phyloP scores from a whole-genome alignment of 2,329 filamentous ascomycete species.

The Pseudocercospora vitis region DNA sequence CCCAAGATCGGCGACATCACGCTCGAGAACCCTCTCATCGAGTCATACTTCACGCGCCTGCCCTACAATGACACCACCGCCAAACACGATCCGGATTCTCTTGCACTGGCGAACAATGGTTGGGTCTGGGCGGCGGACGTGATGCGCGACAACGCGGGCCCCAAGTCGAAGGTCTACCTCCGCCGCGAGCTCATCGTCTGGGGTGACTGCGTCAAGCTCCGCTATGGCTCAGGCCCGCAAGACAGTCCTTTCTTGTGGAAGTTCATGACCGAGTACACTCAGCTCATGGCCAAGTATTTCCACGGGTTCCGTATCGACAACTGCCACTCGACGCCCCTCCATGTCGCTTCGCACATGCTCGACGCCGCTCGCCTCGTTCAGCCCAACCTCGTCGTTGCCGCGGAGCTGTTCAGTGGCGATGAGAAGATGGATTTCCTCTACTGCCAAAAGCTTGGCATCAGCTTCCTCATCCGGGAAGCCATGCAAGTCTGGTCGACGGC shows the following conservation, averaged over 20 bases:
- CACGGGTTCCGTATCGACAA: slow-evolving; percentile 96
- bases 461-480: slow-evolving; percentile 88
- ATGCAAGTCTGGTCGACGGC: slow-evolving; percentile 98
- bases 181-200: slow-evolving; percentile 94
- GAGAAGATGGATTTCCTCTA: slow-evolving; percentile 97
- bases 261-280: slow-evolving; percentile 90
- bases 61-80: slow-evolving; percentile 75
- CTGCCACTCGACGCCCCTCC: slow-evolving; percentile 91
- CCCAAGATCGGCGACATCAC: slow-evolving; percentile 82
- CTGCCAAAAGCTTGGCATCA: slow-evolving; percentile 87
- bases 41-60: slow-evolving; percentile 91
- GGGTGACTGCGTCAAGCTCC: slow-evolving; percentile 96
- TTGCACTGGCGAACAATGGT: slow-evolving; percentile 90
- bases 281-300: slow-evolving; percentile 91
- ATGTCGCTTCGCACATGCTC: slow-evolving; percentile 90
- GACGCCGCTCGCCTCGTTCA: slow-evolving; percentile 88
- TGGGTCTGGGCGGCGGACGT: slow-evolving; percentile 99
- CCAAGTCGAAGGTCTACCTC: slow-evolving; percentile 88
- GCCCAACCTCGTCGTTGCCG: slow-evolving; percentile 86
- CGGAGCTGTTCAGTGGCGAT: slow-evolving; percentile 92
- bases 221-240: slow-evolving; percentile 75
- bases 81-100: slow-evolving; percentile 71
- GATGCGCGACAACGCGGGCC: slow-evolving; percentile 87
- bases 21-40: slow-evolving; percentile 75
- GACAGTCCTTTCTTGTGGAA: slow-evolving; percentile 96